Conservation (phyloP, 2,329 filamentous ascomycete species). For the Gaeumannomyces sp. region DNA sequence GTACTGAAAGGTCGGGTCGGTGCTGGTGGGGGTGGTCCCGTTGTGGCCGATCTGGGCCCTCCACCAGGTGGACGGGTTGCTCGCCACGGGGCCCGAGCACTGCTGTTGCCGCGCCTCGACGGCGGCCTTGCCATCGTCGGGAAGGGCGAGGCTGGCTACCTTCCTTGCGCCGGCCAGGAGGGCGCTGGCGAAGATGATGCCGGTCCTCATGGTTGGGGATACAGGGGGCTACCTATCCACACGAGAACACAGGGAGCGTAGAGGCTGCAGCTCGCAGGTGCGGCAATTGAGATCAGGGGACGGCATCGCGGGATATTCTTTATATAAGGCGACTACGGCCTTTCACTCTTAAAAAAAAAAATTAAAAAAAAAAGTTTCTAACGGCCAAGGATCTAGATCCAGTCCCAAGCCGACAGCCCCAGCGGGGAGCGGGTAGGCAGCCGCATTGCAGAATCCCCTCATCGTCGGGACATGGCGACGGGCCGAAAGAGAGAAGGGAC, state of each 20-base stretch:
- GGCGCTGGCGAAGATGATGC: not conserved
- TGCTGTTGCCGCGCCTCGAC: not conserved
- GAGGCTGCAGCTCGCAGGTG: too few relatives aligned
- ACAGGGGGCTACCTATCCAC: too few relatives aligned
- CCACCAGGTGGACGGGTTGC: constrained; percentile 19
- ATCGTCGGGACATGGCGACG: not conserved
- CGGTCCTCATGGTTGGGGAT: not conserved
- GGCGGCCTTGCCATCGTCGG: not conserved
- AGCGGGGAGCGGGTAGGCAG: too few relatives aligned
- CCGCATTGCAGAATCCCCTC: not conserved
- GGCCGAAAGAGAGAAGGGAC: too few relatives aligned
- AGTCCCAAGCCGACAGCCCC: too few relatives aligned
- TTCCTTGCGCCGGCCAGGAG: not conserved
- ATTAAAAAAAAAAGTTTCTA: too few relatives aligned
- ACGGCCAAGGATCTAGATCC: too few relatives aligned
- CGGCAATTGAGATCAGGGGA: too few relatives aligned
- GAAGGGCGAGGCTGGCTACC: not conserved
- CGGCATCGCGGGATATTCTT: not conserved
- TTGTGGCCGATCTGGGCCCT: constrained; percentile 21
- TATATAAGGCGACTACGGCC: not conserved
- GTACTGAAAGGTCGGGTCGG: constrained; percentile 21
- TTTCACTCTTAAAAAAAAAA: too few relatives aligned
- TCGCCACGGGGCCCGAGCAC: constrained; percentile 5
- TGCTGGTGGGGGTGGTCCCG: constrained; percentile 20
- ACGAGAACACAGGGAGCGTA: too few relatives aligned